Evolutionary conservation across 179 eudicot species (phyloP).

Genomic region (Carnegiea gigantea): DNA sequence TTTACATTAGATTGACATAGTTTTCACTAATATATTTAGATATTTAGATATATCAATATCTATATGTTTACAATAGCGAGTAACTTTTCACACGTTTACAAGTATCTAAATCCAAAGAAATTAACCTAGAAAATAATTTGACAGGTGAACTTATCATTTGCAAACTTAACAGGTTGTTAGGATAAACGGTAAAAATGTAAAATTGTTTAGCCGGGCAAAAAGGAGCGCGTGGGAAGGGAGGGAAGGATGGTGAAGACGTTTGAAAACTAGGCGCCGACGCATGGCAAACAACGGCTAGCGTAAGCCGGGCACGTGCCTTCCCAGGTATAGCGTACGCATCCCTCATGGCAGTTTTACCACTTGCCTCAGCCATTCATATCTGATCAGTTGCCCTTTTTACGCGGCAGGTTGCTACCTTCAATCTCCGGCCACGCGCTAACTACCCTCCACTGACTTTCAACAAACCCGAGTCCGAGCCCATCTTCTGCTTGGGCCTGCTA

Average conservation of each 20-base stretch:
- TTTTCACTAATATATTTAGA: no score
- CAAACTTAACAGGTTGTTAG: no score
- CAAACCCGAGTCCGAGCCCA: background rate
- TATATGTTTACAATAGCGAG: no score
- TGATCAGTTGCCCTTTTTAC: slow-evolving; percentile 1
- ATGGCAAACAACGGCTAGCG: background rate
- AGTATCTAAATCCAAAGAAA: no score
- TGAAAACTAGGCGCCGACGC: background rate
- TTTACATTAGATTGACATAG: no score
- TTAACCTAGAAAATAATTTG: no score
- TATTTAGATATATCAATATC: no score
- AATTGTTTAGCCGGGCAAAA: no score
- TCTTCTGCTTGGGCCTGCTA: background rate
- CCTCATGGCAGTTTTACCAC: background rate
- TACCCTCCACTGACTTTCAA: slow-evolving; percentile 5
- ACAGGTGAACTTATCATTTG: no score
- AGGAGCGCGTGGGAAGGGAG: background rate
- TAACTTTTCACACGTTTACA: no score
- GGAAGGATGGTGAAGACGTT: background rate
- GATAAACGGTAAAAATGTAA: no score
- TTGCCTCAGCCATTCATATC: background rate
- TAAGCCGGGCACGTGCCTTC: slow-evolving; percentile 29
- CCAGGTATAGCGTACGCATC: slow-evolving; percentile 12
- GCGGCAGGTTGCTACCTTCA: slow-evolving; percentile 30
- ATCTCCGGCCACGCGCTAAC: slow-evolving; percentile 12